These are phyloP conservation scores for Saccharomycopsis vini DNA, from an alignment of 805 yeast genomes.

Conservation along the genomic window DNA sequence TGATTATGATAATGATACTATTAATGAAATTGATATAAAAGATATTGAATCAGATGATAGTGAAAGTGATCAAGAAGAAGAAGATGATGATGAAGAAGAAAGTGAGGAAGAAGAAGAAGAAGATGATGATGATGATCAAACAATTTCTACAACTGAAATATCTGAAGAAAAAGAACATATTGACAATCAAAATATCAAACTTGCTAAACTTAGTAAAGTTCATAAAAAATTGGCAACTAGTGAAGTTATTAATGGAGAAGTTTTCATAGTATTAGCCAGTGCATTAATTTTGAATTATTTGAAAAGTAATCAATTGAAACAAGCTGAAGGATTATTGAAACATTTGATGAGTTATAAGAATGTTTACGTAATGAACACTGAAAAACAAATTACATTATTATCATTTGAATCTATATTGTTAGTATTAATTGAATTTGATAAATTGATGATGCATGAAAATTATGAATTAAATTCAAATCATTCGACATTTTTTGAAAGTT, in stretches of 20 bases:
- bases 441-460: neutral
- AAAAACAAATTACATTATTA: constrained; percentile 10
- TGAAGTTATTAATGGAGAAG: constrained; percentile 12
- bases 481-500: constrained; percentile 16
- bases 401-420: constrained; percentile 12
- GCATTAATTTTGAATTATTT: constrained; percentile 13
- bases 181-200: neutral
- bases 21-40: neutral
- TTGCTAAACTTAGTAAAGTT: neutral
- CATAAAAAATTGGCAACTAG: neutral
- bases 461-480: neutral
- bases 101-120: neutral
- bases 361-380: constrained; percentile 1
- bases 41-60: neutral
- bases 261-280: constrained; percentile 11
- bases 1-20: neutral
- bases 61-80: neutral
- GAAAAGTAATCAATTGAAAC: constrained; percentile 1
- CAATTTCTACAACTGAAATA: neutral
- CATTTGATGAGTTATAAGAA: constrained; percentile 5
- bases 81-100: neutral
- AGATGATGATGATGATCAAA: neutral
- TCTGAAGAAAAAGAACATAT: neutral
- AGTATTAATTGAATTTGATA: constrained; percentile 12
- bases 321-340: constrained; percentile 7